Evolutionary conservation across 108 stramenopile species (phyloP).

Genomic region (Pseudonitzschia pungens): DNA sequence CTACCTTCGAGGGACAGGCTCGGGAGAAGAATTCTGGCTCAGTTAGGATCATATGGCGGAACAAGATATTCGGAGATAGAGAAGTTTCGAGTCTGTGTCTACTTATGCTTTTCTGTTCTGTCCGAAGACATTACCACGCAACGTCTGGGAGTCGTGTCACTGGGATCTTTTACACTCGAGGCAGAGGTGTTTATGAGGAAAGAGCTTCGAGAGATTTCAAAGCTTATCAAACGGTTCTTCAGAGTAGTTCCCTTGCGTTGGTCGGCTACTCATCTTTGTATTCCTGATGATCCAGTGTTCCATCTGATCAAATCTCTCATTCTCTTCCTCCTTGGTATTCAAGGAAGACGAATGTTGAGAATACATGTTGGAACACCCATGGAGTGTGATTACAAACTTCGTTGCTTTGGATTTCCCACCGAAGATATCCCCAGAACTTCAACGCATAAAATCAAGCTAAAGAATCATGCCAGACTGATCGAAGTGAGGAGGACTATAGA

Average conservation of each 20-base stretch:
- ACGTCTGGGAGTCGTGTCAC: constrained; percentile 9
- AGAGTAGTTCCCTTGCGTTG: background rate
- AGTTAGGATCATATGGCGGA: constrained; percentile 14
- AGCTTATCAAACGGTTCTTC: constrained; percentile 9
- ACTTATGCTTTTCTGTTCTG: constrained; percentile 3
- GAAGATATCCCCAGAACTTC: constrained; percentile 9
- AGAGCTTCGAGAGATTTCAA: background rate
- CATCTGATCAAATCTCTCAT: background rate
- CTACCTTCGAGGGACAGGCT: constrained; percentile 5
- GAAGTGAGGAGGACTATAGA: background rate
- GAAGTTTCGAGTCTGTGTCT: constrained; percentile 4
- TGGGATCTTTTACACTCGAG: constrained; percentile 7
- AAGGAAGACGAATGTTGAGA: constrained; percentile 3
- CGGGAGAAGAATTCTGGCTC: constrained; percentile 8
- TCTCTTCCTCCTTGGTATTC: background rate
- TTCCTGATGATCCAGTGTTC: constrained; percentile 9
- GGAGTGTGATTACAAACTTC: constrained; percentile 24
- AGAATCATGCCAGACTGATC: constrained; percentile 1
- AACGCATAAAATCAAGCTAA: background rate
- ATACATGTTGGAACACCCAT: constrained; percentile 23
- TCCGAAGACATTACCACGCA: background rate
- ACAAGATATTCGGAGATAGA: background rate
- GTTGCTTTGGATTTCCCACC: constrained; percentile 21
- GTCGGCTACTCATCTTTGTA: constrained; percentile 11
- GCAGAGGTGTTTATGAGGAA: background rate